Base-by-base conservation (phyloP, 345 rosid genomes). In the Rhizophora mangle region DNA sequence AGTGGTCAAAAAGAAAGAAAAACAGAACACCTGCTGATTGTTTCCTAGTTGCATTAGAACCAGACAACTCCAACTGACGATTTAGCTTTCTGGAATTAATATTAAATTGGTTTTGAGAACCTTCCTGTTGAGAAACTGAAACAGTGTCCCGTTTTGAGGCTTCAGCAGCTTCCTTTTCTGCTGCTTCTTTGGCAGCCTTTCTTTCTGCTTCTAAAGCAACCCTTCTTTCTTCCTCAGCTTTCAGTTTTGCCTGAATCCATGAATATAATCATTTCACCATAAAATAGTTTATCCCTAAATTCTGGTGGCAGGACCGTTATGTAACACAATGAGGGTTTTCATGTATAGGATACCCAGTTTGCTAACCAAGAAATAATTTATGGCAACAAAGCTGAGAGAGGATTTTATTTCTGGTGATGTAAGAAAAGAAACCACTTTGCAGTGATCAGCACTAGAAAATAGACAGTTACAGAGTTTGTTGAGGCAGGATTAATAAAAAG, bases 171-270 rank as follows among this genome's bases (percentile, higher is more conserved):
- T 88, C 85, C 76, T 66, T 89, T 60, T 85, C 87, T 27, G 85
- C 91, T 54, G 78, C 74, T 83, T 83, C 90, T 81, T 86, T 74
- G 68, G 86, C 87, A 59, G 85, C 88, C 78, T 76, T 86, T 74
- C 81, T 84, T 78, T 90, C 89, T 70, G 79, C 86, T 88, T 88
- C 96, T 76, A 82, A 69, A 68, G 88, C 86, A 74, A 70, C 77
- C 67, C 75, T 78, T 79, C 82, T 89, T 67, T 85, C 91, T 82
- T 91, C 95, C 76, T 94, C 98, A 69, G 79, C 86, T 88, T 82
- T 89, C 61, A 71, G 72, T 81, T 84, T 91, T 71, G 88, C 91
- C 81, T 71, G 84, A 81, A 78, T 76, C 81, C 70, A 74, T 6
- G 57, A 46, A 51, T 3, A 10, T 56, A 60, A 56, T 67, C 20